Base-by-base conservation (phyloP, 2,329 filamentous ascomycete genomes). In the Cryphonectria radicalis region DNA sequence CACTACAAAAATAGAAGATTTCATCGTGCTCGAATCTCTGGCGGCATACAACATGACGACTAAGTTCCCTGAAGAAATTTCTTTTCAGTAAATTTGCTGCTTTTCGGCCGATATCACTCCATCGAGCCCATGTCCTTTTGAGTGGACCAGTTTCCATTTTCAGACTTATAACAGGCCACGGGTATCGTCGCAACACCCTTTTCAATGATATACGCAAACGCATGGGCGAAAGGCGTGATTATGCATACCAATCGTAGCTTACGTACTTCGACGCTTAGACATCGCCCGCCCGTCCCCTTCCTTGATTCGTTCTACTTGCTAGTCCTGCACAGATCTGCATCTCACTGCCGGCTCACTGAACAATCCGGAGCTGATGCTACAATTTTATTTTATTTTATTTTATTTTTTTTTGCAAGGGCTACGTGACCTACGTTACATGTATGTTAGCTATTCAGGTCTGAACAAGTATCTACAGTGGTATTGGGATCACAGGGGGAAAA, bases 171-270 rank as follows among this genome's bases (percentile, higher is more conserved):
- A 65, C 25, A 65, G 42, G 63, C 63, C 43, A 22, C 43, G 37
- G 11, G 28, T 32, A n/a, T 50, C 17, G 19, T 35, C 42, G 63
- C 40, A 35, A 25, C 63, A 40, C 28, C 42, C 42, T 22, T 53
- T 35, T 53, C 42, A n/a, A 35, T 14, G 42, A 22, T 32, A 65
- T 22, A 65, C 63, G 63, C 63, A 65, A 65, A 35, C 28, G 42
- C 43, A 53, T 32, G 42, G 42, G 22, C 43, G 63, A 65, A 65
- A 65, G 63, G 63, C 63, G 63, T 65, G 42, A 65, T 65, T 43
- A 53, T 53, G 62, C 62, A 40, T 22, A 17, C n/a, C 42, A 28
- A 64, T 46, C 25, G 42, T 53, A 28, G 63, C 63, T 65, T 65
- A 65, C 63, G 63, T 65, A 42, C 10, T 46, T 32, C 32, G 63